Percentiles rank a stretch among this genome's conserved stretches.
phyloP scores from a whole-genome alignment of 345 rosid species.

The Moringa oleifera region DNA sequence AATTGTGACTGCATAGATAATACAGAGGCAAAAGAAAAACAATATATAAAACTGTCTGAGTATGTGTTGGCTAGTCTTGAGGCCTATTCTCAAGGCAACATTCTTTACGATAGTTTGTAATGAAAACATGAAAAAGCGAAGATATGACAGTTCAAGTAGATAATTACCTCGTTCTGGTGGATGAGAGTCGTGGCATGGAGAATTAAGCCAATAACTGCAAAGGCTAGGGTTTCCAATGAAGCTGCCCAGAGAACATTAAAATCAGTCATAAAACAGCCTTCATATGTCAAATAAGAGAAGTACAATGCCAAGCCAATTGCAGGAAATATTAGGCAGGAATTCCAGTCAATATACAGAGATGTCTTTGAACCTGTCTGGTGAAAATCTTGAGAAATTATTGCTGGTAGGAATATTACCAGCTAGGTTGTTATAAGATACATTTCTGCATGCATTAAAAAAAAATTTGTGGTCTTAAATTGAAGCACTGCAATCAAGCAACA shows the following conservation, averaged over 20 bases:
- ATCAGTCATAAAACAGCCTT: neutral
- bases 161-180: slow-evolving; percentile 60
- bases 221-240: slow-evolving; percentile 78
- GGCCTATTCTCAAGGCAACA: neutral
- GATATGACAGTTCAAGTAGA: neutral
- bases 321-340: neutral
- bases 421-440: slow-evolving; percentile 78
- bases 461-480: neutral
- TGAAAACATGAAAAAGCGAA: neutral
- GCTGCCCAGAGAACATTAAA: slow-evolving; percentile 27
- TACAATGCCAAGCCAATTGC: no score
- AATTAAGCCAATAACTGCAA: slow-evolving; percentile 74
- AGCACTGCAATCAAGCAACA: neutral
- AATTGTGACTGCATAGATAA: slow-evolving; percentile 47
- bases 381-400: slow-evolving; percentile 77
- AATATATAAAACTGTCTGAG: neutral
- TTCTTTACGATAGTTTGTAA: neutral
- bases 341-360: neutral
- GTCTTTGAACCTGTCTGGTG: slow-evolving; percentile 51
- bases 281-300: no score
- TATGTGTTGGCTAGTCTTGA: neutral
- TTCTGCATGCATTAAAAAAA: slow-evolving; percentile 41
- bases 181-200: slow-evolving; percentile 55
- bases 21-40: neutral
- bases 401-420: slow-evolving; percentile 69